Evolutionary conservation across 148 eudicot genomes (phyloP).

Genomic region (Cornus florida): DNA sequence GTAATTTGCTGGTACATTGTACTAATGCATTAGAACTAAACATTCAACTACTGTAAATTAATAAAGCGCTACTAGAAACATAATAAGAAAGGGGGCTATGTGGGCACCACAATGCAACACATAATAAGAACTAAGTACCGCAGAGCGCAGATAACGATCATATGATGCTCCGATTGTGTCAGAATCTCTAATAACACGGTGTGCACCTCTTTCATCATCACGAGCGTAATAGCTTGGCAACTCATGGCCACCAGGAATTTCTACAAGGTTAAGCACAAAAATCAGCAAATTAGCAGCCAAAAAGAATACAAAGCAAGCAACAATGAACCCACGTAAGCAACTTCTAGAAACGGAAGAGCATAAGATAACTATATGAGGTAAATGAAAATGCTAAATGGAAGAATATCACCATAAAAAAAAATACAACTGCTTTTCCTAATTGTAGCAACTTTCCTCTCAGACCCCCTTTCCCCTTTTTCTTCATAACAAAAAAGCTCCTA

Average conservation of each 20-base stretch:
- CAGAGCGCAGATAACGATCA: constrained; percentile 56
- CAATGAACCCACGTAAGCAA: too few species aligned
- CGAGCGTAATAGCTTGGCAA: constrained; percentile 45
- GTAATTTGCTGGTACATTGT: constrained; percentile 50
- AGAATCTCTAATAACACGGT: constrained; percentile 43
- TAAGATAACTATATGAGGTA: too few species aligned
- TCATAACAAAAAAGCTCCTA: too few species aligned
- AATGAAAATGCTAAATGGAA: too few species aligned
- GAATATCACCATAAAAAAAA: too few species aligned
- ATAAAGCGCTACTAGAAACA: too few species aligned
- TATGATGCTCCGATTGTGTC: constrained; percentile 71
- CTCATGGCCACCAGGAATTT: constrained; percentile 61
- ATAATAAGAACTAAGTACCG: constrained; percentile 33
- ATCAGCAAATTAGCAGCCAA: constrained; percentile 11
- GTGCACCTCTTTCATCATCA: constrained; percentile 43
- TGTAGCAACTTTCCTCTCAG: too few species aligned
- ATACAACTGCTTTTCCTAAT: too few species aligned
- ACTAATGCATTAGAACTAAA: constrained; percentile 12
- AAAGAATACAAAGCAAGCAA: not conserved
- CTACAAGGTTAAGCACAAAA: constrained; percentile 31
- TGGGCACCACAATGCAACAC: not conserved
- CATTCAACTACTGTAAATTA: not conserved
- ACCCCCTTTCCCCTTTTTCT: too few species aligned
- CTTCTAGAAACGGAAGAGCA: too few species aligned
- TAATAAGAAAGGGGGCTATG: not conserved